phyloP scores from a whole-genome alignment of 805 yeast species.

The Yamadazyma takamatsuzukensis region DNA sequence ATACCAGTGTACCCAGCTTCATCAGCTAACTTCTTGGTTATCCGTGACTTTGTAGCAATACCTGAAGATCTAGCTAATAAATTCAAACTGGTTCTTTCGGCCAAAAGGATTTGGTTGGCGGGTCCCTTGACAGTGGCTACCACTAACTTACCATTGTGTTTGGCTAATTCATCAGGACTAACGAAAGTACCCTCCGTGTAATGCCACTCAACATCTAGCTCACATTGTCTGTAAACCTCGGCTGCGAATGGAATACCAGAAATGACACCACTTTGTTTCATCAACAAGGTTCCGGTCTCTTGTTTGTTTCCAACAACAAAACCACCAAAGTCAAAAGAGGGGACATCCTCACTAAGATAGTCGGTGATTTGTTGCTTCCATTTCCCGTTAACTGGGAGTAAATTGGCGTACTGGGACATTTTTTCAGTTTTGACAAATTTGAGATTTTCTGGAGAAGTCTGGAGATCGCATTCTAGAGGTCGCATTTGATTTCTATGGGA shows the following conservation, averaged over 20 bases:
- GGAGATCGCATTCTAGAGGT: too few species aligned
- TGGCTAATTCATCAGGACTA: conserved; percentile 40
- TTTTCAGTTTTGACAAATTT: too few species aligned
- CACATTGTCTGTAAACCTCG: conserved; percentile 79
- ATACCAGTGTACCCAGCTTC: conserved; percentile 70
- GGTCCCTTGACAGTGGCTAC: conserved; percentile 82
- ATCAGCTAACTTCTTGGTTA: conserved; percentile 58
- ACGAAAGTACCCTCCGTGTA: conserved; percentile 61
- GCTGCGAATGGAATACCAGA: conserved; percentile 88
- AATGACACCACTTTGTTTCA: conserved; percentile 76
- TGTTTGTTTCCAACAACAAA: conserved; percentile 80
- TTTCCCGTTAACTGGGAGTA: conserved; percentile 69
- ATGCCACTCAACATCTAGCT: conserved; percentile 68
- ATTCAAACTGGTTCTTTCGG: conserved; percentile 85
- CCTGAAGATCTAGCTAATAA: conserved; percentile 82
- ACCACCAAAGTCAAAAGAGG: conserved; percentile 93
- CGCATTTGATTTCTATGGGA: too few species aligned
- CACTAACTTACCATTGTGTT: conserved; percentile 50
- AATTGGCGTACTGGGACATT: conserved; percentile 31
- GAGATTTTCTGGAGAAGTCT: too few species aligned
- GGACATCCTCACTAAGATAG: conserved; percentile 85
- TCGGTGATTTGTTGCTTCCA: conserved; percentile 79
- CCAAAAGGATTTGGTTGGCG: conserved; percentile 71
- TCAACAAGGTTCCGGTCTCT: conserved; percentile 72
- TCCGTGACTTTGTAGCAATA: conserved; percentile 70